Conservation (phyloP, 2,329 filamentous ascomycete genomes). For the Tolypocladium tropicale region DNA sequence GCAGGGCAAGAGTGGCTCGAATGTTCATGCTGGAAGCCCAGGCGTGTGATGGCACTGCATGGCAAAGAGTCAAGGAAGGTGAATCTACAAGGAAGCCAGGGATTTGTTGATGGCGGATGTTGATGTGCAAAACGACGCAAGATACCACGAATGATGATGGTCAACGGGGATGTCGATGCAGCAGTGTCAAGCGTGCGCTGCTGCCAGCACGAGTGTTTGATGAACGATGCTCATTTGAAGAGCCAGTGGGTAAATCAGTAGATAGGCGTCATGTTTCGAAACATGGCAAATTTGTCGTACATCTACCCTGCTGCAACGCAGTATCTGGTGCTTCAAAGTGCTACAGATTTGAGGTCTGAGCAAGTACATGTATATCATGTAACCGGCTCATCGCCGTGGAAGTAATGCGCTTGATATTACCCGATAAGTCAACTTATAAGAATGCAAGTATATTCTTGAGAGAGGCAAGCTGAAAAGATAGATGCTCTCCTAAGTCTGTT, state of each 20-base stretch:
- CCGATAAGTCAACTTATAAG: too few relatives aligned
- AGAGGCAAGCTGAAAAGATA: too few relatives aligned
- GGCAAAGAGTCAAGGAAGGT: neutral
- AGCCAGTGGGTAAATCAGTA: neutral
- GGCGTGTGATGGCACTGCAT: neutral
- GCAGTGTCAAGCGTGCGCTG: neutral
- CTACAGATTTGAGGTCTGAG: too few relatives aligned
- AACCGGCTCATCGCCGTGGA: too few relatives aligned
- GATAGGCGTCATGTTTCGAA: neutral
- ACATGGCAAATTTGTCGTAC: neutral
- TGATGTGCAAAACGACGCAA: neutral
- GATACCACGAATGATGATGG: neutral
- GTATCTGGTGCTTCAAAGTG: neutral
- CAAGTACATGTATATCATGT: too few relatives aligned
- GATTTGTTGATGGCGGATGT: neutral
- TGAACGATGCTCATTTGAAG: neutral
- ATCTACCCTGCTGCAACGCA: neutral
- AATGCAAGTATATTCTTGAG: too few relatives aligned
- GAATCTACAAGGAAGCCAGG: neutral
- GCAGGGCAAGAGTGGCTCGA: neutral
- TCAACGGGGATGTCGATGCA: neutral
- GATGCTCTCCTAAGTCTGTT: too few relatives aligned
- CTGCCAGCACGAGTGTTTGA: neutral
- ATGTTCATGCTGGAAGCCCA: neutral
- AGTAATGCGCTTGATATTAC: too few relatives aligned